Conservation (phyloP, 192 early-diverging fungal species). For the Backusella morwellensis region DNA sequence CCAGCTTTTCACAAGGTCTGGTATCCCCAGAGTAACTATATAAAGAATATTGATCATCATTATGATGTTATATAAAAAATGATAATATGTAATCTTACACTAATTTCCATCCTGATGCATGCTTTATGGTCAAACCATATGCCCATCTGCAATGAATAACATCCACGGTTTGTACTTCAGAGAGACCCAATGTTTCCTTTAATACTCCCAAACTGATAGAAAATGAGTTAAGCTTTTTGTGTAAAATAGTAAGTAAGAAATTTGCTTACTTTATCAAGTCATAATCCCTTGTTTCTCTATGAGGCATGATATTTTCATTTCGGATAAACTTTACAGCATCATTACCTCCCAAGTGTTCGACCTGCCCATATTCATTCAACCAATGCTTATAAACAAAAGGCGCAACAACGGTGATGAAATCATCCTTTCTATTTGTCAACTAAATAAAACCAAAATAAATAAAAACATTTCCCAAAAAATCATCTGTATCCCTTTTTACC, state of each 20-base stretch:
- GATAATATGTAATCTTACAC: constrained; percentile 44
- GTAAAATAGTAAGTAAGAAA: background rate
- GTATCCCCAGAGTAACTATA: constrained; percentile 90
- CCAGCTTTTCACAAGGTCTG: constrained; percentile 75
- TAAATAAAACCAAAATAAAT: background rate
- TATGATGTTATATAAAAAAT: background rate
- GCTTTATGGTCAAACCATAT: constrained; percentile 73
- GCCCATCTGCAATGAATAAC: constrained; percentile 86
- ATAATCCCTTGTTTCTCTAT: background rate
- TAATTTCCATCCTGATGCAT: constrained; percentile 70
- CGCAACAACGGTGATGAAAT: constrained; percentile 50
- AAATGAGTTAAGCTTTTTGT: background rate
- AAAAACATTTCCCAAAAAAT: background rate
- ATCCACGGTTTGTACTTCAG: constrained; percentile 57
- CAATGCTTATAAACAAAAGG: constrained; percentile 55
- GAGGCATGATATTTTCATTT: constrained; percentile 32
- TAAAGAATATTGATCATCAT: constrained; percentile 26
- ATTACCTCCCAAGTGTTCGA: constrained; percentile 62
- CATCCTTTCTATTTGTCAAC: constrained; percentile 8
- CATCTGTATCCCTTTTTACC: constrained; percentile 31
- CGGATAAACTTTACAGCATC: constrained; percentile 45
- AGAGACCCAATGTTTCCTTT: constrained; percentile 48
- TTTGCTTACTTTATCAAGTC: constrained; percentile 1
- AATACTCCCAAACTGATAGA: constrained; percentile 13
- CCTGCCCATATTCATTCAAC: constrained; percentile 66